These are phyloP conservation scores for Citrus hindsii DNA, from an alignment of 345 rosid species.

Conservation along the genomic window DNA sequence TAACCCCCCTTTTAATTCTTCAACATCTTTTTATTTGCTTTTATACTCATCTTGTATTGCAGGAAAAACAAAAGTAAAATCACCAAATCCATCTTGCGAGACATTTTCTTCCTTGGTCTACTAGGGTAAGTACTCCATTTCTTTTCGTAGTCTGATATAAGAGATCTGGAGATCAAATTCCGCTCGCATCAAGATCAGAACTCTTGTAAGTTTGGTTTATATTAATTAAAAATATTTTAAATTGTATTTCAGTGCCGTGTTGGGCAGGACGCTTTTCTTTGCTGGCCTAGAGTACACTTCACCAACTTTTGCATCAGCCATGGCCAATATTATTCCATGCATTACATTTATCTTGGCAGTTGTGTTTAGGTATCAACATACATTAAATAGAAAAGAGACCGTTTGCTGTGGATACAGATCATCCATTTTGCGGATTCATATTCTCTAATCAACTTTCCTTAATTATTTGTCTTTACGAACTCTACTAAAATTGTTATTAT, in stretches of 20 bases:
- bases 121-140: not conserved
- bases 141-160: not conserved
- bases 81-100: not conserved
- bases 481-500: no score
- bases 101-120: conserved; percentile 8
- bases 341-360: conserved; percentile 15
- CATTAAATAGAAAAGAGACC: no score
- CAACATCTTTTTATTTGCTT: not conserved
- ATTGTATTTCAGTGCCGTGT: not conserved
- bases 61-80: conserved; percentile 13
- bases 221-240: no score
- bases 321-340: conserved; percentile 1
- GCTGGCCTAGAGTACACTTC: conserved; percentile 8
- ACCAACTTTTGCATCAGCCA: conserved; percentile 6
- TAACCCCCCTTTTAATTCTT: not conserved
- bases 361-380: not conserved
- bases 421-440: no score
- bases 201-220: no score
- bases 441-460: no score
- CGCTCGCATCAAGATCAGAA: no score
- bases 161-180: not conserved
- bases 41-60: not conserved
- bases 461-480: no score
- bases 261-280: not conserved
- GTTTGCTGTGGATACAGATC: no score